Evolutionary conservation across 306 rosid species (phyloP).

Genomic region (Fagus sylvatica): DNA sequence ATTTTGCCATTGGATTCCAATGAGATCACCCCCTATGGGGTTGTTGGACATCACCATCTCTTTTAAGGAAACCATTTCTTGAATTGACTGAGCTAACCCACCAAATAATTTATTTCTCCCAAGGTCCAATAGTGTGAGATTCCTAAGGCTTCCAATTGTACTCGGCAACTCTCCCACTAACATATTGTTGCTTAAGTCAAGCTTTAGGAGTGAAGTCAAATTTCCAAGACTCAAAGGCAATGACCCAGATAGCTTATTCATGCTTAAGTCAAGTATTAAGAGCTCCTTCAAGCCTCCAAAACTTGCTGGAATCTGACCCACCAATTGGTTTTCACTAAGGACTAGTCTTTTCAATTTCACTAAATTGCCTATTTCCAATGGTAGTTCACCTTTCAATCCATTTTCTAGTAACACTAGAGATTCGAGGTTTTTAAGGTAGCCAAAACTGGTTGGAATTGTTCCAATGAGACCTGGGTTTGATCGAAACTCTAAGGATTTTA

Average conservation of each 20-base stretch:
- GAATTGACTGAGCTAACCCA: slow-evolving; percentile 26
- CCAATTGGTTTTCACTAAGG: slow-evolving; percentile 39
- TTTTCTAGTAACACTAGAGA: slow-evolving; percentile 46
- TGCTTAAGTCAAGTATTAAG: slow-evolving; percentile 49
- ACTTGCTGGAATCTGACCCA: slow-evolving; percentile 40
- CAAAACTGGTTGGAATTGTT: slow-evolving; percentile 42
- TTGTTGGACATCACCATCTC: slow-evolving; percentile 50
- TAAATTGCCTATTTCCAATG: slow-evolving; percentile 37
- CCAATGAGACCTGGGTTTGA: slow-evolving; percentile 56
- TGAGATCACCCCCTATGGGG: slow-evolving; percentile 41
- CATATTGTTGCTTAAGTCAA: slow-evolving; percentile 49
- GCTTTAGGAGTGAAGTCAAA: slow-evolving; percentile 43
- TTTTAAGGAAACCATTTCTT: slow-evolving; percentile 39
- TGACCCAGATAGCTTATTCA: slow-evolving; percentile 43
- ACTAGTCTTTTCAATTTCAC: slow-evolving; percentile 39
- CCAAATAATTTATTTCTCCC: slow-evolving; percentile 51
- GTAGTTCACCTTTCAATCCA: slow-evolving; percentile 44
- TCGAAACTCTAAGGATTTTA: slow-evolving; percentile 48
- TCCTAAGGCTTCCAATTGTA: slow-evolving; percentile 41
- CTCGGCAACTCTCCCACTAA: slow-evolving; percentile 39
- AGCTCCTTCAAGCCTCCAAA: slow-evolving; percentile 35
- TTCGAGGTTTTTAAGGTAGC: slow-evolving; percentile 40
- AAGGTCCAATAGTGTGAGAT: slow-evolving; percentile 47
- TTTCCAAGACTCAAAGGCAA: slow-evolving; percentile 36
- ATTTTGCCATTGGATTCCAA: slow-evolving; percentile 30